phyloP scores from a whole-genome alignment of 768 basidiomycete species.

The Dictyophora rubrovolvata region DNA sequence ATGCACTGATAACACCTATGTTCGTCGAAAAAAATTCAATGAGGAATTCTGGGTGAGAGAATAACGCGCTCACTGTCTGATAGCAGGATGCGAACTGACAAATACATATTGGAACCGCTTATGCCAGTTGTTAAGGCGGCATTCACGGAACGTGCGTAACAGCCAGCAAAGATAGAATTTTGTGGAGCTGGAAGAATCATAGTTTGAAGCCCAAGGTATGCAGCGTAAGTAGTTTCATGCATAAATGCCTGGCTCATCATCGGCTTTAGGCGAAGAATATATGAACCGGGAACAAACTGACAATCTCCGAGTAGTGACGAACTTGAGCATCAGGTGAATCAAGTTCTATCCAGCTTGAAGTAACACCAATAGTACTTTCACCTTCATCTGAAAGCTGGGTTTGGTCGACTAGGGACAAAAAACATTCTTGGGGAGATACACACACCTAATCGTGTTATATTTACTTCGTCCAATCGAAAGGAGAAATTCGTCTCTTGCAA shows the following conservation, averaged over 20 bases:
- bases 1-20: conserved; percentile 60
- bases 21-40: conserved; percentile 22
- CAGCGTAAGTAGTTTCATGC: conserved; percentile 87
- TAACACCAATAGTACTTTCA: conserved; percentile 59
- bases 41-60: conserved; percentile 14
- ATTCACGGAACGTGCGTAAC: conserved; percentile 87
- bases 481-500: conserved; percentile 64
- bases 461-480: conserved; percentile 78
- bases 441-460: conserved; percentile 78
- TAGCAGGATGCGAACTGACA: conserved; percentile 77
- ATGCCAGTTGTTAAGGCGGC: conserved; percentile 61
- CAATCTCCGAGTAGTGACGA: conserved; percentile 91
- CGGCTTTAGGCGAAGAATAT: neutral
- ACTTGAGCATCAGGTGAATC: conserved; percentile 91
- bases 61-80: conserved; percentile 54
- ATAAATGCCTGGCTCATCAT: conserved; percentile 57
- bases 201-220: conserved; percentile 79
- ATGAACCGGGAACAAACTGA: conserved; percentile 31
- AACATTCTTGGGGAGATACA: conserved; percentile 13
- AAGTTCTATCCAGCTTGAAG: conserved; percentile 92
- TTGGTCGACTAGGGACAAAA: neutral
- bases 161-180: conserved; percentile 73
- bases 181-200: conserved; percentile 85
- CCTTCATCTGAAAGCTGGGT: conserved; percentile 48
- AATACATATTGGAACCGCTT: conserved; percentile 45